Conservation (phyloP, 305 asterid genomes). For the Striga hermonthica region DNA sequence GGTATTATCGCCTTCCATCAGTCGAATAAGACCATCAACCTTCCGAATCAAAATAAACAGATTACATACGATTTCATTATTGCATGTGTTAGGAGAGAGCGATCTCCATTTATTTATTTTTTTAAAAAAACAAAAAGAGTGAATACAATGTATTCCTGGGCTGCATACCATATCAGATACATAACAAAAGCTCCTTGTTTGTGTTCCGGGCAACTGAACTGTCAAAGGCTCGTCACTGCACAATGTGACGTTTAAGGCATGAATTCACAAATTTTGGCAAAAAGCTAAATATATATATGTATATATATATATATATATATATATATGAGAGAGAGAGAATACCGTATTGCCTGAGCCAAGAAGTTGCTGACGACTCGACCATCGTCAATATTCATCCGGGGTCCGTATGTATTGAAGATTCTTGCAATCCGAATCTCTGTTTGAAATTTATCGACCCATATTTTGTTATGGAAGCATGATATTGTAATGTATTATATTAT, state of each 20-base stretch:
- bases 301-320: background rate
- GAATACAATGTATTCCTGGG: background rate
- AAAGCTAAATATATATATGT: background rate
- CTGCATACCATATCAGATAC: conserved; percentile 66
- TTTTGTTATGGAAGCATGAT: conserved; percentile 21
- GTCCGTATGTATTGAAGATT: conserved; percentile 98
- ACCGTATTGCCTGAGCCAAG: conserved; percentile 99
- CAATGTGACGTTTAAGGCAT: conserved; percentile 15
- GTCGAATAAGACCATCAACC: conserved; percentile 75
- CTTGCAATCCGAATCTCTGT: conserved; percentile 92
- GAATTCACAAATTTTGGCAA: conserved; percentile 17
- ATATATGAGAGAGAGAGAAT: conserved; percentile 13
- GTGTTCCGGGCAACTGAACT: conserved; percentile 99
- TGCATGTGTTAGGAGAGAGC: too few species aligned
- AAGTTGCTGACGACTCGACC: conserved; percentile 99
- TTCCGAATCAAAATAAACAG: conserved; percentile 27
- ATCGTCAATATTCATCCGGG: conserved; percentile 98
- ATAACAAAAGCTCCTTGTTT: conserved; percentile 85
- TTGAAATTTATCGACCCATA: conserved; percentile 13
- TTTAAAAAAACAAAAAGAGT: background rate
- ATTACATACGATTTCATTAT: conserved; percentile 17
- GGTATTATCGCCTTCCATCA: conserved; percentile 67
- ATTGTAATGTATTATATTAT: background rate
- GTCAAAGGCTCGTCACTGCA: conserved; percentile 92
- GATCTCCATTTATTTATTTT: too few species aligned